phyloP scores from a whole-genome alignment of 169 alveolate genomes.

The Cyclospora cayetanensis region DNA sequence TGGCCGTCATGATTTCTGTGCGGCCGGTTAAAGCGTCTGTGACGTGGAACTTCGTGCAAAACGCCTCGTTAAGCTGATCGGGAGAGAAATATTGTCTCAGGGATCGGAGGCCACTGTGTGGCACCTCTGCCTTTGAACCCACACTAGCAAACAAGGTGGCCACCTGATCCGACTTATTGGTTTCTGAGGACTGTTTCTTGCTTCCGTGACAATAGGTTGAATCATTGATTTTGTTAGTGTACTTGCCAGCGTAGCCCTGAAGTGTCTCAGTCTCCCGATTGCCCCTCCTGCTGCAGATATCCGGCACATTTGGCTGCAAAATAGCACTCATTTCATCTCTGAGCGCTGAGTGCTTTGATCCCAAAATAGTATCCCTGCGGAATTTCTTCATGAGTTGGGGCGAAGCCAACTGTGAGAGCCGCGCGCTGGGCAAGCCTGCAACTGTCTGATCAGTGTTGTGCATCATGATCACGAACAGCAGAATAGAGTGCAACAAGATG shows the following conservation, averaged over 20 bases:
- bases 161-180: conserved; percentile 23
- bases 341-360: not conserved
- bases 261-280: not conserved
- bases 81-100: conserved; percentile 42
- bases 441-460: not conserved
- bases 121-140: not conserved
- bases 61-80: conserved; percentile 68
- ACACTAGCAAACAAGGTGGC: not conserved
- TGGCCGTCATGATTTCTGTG: conserved; percentile 72
- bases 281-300: not conserved
- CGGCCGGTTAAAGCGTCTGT: conserved; percentile 68
- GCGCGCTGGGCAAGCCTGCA: conserved; percentile 55
- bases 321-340: conserved; percentile 16
- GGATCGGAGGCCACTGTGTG: conserved; percentile 16
- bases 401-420: conserved; percentile 56
- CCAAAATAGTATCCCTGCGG: not conserved
- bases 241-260: conserved; percentile 23
- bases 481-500: too few relatives aligned
- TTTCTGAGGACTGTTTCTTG: conserved; percentile 22
- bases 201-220: not conserved
- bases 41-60: conserved; percentile 68
- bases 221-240: conserved; percentile 21
- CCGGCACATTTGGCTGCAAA: not conserved
- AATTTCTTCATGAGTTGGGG: conserved; percentile 20
- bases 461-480: too few relatives aligned